These are phyloP conservation scores for Thelonectria rubi DNA, from an alignment of 2,329 filamentous ascomycete genomes.

Conservation along the genomic window DNA sequence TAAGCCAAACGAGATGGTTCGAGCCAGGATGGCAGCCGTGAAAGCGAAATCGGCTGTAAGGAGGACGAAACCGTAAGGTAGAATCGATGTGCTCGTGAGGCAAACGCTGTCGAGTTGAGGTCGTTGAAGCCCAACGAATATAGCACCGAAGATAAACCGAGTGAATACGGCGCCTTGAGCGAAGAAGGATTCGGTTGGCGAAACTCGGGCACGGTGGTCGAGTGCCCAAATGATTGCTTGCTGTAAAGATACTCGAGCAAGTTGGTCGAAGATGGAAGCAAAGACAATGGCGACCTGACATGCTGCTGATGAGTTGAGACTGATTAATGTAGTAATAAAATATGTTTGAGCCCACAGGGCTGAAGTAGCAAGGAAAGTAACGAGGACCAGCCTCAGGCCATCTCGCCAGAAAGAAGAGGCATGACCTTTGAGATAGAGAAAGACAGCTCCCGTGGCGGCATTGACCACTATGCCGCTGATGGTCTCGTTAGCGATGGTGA, in stretches of 20 bases:
- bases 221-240: slow-evolving; percentile 64
- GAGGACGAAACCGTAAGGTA: slow-evolving; percentile 56
- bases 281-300: slow-evolving; percentile 64
- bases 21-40: slow-evolving; percentile 52
- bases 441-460: slow-evolving; percentile 57
- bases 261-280: slow-evolving; percentile 64
- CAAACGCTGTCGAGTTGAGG: slow-evolving; percentile 63
- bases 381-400: slow-evolving; percentile 72
- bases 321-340: slow-evolving; percentile 61
- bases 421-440: slow-evolving; percentile 59
- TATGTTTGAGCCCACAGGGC: slow-evolving; percentile 63
- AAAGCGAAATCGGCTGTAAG: slow-evolving; percentile 58
- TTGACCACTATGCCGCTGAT: slow-evolving; percentile 62
- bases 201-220: slow-evolving; percentile 50
- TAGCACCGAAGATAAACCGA: slow-evolving; percentile 62
- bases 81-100: slow-evolving; percentile 55
- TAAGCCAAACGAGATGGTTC: slow-evolving; percentile 51
- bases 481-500: slow-evolving; percentile 40
- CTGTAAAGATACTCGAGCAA: slow-evolving; percentile 62
- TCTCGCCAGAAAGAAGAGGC: slow-evolving; percentile 61
- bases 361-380: slow-evolving; percentile 60
- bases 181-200: slow-evolving; percentile 48
- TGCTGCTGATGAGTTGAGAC: slow-evolving; percentile 51
- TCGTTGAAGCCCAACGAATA: slow-evolving; percentile 64
- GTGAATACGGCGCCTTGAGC: slow-evolving; percentile 58